Base-by-base conservation (phyloP, 164 flowering plant genomes). In the Echeveria elegans region DNA sequence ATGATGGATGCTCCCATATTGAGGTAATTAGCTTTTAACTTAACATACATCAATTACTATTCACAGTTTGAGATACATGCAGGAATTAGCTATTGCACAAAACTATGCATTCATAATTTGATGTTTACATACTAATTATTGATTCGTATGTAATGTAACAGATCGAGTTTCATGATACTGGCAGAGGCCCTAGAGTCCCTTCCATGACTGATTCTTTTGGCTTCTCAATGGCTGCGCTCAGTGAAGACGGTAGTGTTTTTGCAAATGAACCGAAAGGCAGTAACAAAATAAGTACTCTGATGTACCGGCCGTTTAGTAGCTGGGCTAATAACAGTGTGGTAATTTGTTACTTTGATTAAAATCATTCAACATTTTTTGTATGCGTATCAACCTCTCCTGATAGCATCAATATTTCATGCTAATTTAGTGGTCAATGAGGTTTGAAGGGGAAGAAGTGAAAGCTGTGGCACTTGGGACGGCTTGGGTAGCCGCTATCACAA, bases 241-340 rank as follows among this genome's bases (percentile, higher is more conserved):
- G 86, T 81, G 99, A 92, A 72, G 76, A 79, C 80, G 98, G 99
- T 53, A 82, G 97, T 78, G 96, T 90, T 37, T 88, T 95, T 81
- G 98, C 97, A 67, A 95, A 89, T 76, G 90, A 88, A 41, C 76
- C 83, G 72, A 95, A 85, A 86, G 98, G 96, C 70, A 94, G 86
- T 70, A 92, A 90, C 74, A 83, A 77, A 74, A 78, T 88, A 86
- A 95, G 99, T 66, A 88, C 93, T 60, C 95, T 95, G 58, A 90
- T 95, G 96, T 92, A 92, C 82, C 90, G 96, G 6, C 99, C 99
- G 18, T 95, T 95, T 75, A 77, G 86, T 72, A 88, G 90, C 79
- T 95, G 98, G 99, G 98, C 97, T 69, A 92, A 77, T 67, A 92
- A 95, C 70, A 90, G 96, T 53, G 99, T 92, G 98, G 99, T 95